Percentiles rank a stretch among this genome's conserved stretches.
These are phyloP conservation scores for Psilocybe subaeruginosa DNA, from an alignment of 768 basidiomycete species.

Conservation along the genomic window DNA sequence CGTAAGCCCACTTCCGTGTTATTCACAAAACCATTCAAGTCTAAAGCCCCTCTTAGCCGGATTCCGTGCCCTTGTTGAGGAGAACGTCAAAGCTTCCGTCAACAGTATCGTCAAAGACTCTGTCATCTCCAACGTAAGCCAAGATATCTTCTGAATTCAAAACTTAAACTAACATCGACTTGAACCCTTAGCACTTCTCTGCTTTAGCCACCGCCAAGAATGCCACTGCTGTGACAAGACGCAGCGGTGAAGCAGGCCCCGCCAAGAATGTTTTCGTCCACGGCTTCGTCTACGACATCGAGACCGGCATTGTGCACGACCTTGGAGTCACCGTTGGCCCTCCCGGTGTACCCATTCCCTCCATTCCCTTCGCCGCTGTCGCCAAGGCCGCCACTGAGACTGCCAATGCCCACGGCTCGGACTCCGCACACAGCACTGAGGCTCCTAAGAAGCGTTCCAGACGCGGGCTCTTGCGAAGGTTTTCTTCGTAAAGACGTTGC, in stretches of 20 bases:
- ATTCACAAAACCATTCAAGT: not conserved
- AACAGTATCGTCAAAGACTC: constrained; percentile 28
- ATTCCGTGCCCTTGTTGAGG: constrained; percentile 47
- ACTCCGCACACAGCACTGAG: not conserved
- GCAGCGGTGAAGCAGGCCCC: constrained; percentile 19
- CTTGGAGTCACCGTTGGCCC: constrained; percentile 44
- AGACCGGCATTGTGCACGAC: constrained; percentile 51
- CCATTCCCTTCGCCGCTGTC: constrained; percentile 25
- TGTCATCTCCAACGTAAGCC: constrained; percentile 31
- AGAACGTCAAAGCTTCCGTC: constrained; percentile 40
- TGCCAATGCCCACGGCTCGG: not conserved
- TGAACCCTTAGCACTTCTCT: constrained; percentile 23
- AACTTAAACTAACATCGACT: not conserved
- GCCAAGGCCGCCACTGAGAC: constrained; percentile 5
- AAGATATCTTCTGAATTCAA: no score
- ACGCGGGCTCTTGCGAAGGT: not conserved
- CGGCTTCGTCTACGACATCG: constrained; percentile 64
- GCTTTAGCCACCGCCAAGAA: constrained; percentile 7
- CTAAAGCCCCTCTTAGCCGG: constrained; percentile 28
- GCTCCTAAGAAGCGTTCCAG: not conserved
- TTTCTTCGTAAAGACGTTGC: not conserved
- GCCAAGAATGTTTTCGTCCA: constrained; percentile 42
- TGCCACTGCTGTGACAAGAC: constrained; percentile 1
- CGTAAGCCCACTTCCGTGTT: constrained; percentile 23
- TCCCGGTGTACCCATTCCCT: constrained; percentile 35